Conservation (phyloP, 2,329 filamentous ascomycete genomes). For the Penicillium capsulatum region DNA sequence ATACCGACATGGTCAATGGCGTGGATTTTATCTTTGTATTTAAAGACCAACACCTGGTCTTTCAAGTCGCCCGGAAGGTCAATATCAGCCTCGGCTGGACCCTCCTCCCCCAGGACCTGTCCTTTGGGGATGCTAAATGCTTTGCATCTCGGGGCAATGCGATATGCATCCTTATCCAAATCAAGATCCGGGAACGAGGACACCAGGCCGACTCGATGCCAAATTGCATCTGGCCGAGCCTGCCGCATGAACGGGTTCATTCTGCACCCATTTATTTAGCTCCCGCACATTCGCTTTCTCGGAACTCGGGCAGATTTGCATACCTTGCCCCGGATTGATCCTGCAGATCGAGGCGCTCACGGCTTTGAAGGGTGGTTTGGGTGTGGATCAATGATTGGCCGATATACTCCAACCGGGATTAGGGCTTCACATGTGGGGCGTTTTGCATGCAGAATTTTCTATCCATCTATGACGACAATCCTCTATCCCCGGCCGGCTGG, state of each 20-base stretch:
- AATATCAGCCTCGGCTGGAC: constrained; percentile 29
- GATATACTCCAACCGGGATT: too few species aligned
- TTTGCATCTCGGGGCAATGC: constrained; percentile 55
- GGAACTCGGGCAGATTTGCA: too few species aligned
- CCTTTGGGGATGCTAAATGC: constrained; percentile 52
- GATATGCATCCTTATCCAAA: constrained; percentile 28
- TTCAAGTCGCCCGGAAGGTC: constrained; percentile 43
- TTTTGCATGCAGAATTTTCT: too few species aligned
- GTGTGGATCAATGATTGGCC: too few species aligned
- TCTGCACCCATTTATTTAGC: too few species aligned
- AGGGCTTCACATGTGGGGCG: too few species aligned
- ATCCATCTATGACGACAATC: too few species aligned
- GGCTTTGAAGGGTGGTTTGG: too few species aligned
- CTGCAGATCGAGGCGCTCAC: too few species aligned
- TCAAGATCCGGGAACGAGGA: constrained; percentile 56
- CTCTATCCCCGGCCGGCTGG: constrained; percentile 40
- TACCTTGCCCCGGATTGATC: too few species aligned
- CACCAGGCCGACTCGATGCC: constrained; percentile 54
- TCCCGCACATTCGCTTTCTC: too few species aligned
- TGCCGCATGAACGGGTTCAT: constrained; percentile 23
- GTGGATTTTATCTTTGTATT: constrained; percentile 60
- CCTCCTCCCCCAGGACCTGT: constrained; percentile 8
- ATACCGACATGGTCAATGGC: constrained; percentile 61
- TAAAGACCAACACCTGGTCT: constrained; percentile 63
- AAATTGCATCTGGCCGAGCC: constrained; percentile 32